Base-by-base conservation (phyloP, 768 basidiomycete species). In the Kwoniella heveanensis region DNA sequence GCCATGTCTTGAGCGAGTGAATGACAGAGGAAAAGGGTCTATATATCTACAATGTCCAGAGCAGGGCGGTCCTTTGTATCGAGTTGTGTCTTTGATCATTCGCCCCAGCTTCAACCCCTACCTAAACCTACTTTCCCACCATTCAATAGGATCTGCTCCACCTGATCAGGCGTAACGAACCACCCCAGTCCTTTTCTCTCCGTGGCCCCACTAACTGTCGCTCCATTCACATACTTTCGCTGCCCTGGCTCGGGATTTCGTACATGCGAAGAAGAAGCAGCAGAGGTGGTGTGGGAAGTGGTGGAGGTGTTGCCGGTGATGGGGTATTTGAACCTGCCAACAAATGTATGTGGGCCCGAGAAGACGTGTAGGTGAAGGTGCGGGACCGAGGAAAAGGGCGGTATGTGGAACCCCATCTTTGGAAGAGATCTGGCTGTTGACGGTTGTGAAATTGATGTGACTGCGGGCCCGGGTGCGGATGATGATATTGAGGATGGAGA, bases 361-460 rank as follows among this genome's bases (percentile, higher is more conserved):
- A 79, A 60, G 24, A 74, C 76, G 56, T 79, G 78, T 0, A 79
- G 68, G 47, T 79, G 78, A 6, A 79, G 64, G 51, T 79, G 78
- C 4, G 67, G 73, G 8, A 79, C 78, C 0, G 78, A 77, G 1
- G 76, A 77, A 67, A 79, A 79, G 21, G 78, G 78, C 1, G 78
- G 76, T 37, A 79, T 77, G 61, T 79, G 78, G 25, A 71, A 79
- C 44, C 78, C 78, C 39, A 72, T 65, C 37, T 74, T 77, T 22
- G 60, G 36, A 2, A n/a, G 36, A 22, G 60, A 37, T 21, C 21
- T 9, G 1, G 39, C 10, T 44, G 4, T 9, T 44, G 39, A 17
- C 15, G 39, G 39, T 17, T 44, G 39, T 19, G 39, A 32, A 32
- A 6, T 32, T 32, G 32, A 13, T 32, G 5, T 32, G 32, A 13